phyloP scores from a whole-genome alignment of 331 rosid species.

The Quercus tomentella region DNA sequence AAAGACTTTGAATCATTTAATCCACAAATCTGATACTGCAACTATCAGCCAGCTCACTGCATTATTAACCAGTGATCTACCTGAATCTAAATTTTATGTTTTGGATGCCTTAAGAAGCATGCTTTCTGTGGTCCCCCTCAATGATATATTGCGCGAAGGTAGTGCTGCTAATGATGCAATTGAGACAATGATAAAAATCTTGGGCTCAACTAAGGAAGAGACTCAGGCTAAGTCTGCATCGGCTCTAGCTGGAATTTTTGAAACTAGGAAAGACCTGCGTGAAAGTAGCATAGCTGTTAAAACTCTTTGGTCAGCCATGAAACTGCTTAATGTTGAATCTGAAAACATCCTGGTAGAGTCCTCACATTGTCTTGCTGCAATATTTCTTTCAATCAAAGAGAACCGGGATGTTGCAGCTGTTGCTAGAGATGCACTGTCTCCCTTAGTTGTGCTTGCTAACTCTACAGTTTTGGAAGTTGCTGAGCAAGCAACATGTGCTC shows the following conservation, averaged over 20 bases:
- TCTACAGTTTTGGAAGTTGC: constrained; percentile 78
- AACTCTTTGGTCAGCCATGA: constrained; percentile 60
- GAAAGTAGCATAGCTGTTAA: constrained; percentile 83
- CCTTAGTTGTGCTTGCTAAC: constrained; percentile 60
- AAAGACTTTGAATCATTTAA: constrained; percentile 89
- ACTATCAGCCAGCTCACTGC: constrained; percentile 97
- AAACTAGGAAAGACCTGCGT: constrained; percentile 84
- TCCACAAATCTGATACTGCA: constrained; percentile 93
- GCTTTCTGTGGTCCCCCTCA: constrained; percentile 90
- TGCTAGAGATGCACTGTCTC: constrained; percentile 64
- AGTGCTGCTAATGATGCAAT: constrained; percentile 91
- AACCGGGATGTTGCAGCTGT: constrained; percentile 76
- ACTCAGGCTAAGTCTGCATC: constrained; percentile 97
- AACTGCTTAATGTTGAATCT: constrained; percentile 74
- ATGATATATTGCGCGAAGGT: constrained; percentile 85
- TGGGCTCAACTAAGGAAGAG: constrained; percentile 84
- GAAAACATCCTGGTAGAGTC: constrained; percentile 74
- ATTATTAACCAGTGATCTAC: constrained; percentile 84
- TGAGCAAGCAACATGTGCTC: constrained; percentile 80
- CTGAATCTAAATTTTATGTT: constrained; percentile 83
- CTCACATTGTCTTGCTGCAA: constrained; percentile 84
- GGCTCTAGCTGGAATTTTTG: constrained; percentile 87
- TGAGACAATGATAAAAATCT: constrained; percentile 78
- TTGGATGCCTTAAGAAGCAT: constrained; percentile 93
- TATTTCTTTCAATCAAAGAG: constrained; percentile 90